Conservation (phyloP, 2,329 filamentous ascomycete genomes). For the Calonectria pteridis region DNA sequence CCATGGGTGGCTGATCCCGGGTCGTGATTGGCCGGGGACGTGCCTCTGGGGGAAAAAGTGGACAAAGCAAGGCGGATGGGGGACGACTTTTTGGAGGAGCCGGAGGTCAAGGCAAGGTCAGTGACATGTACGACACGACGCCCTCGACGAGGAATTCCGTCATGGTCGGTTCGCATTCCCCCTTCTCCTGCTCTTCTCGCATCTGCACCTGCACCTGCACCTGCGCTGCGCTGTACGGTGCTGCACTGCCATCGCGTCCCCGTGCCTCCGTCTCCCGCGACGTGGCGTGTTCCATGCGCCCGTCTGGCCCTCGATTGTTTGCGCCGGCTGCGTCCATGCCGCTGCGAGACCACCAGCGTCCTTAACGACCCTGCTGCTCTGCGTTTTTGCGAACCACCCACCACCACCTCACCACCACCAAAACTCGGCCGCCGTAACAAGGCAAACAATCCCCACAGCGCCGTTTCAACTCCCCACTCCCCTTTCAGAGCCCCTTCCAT, state of each 20-base stretch:
- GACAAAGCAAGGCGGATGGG: conserved; percentile 25
- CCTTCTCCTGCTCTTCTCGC: background rate
- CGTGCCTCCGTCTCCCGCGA: conserved; percentile 3
- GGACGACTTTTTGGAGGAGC: background rate
- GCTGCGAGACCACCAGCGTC: background rate
- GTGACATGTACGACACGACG: conserved; percentile 11
- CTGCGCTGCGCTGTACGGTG: background rate
- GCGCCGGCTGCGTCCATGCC: background rate
- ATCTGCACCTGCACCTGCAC: background rate
- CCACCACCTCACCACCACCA: background rate
- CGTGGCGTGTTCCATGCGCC: conserved; percentile 18
- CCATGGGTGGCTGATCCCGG: background rate
- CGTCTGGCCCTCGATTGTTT: background rate
- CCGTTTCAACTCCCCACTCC: conserved; percentile 29
- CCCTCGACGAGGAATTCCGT: conserved; percentile 3
- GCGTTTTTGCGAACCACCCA: conserved; percentile 14
- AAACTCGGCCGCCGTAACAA: conserved; percentile 1
- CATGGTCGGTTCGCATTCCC: background rate
- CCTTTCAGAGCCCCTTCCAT: conserved; percentile 4
- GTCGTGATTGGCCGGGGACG: conserved; percentile 16
- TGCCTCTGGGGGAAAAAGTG: background rate
- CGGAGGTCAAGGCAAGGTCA: background rate
- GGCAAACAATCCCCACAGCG: conserved; percentile 21
- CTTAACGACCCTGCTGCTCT: background rate
- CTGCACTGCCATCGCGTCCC: conserved; percentile 14